Evolutionary conservation across 768 basidiomycete species (phyloP), one percentile per base, ranked within the genome.

Genomic region (Lentinula sp.): DNA sequence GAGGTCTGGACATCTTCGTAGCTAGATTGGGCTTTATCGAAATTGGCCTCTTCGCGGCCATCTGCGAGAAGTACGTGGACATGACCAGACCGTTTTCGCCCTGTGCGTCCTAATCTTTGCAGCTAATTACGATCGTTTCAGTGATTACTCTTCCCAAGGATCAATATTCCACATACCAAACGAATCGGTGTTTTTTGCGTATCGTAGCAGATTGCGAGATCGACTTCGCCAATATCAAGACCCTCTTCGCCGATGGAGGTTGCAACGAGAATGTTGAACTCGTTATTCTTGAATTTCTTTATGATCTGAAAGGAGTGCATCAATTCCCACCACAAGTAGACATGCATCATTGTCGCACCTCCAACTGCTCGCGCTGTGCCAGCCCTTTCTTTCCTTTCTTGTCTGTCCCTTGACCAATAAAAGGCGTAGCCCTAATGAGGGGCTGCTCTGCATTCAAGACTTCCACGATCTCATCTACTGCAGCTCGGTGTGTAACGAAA

Each of bases 181-280:
- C 95, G 92, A 63, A 98, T 95, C 1, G 95, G 90, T 0, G 93
- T 93, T 77, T 96, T 97, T 67, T 95, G 93, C 28, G 95, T 88
- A 66, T 99, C 97, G 71, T 98, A 99, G 68, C 95, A 98, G 52
- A 98, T 78, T 60, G 98, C 96, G 69, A 95, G 79, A 70, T 99
- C 97, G 15, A 99, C 88, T 71, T 97, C 95, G 36, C 97, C 97
- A 59, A 99, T 99, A 71, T 99, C 97, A 16, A 99, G 79, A 61
- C 97, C 97, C 73, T 99, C 97, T 74, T 99, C 97, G 20, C 97
- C 97, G 59, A 99, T 93, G 3, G 91, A 96, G 4, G 97, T 98
- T 1, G 95, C 90, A 7, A 99, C 96, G 10, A 99, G 77, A 41
- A 97, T 87, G 66, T 99, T 99, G 71, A 84, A 93, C 61, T 86